Evolutionary conservation across 495 filamentous ascomycete genomes (phyloP), one percentile per base, ranked within the genome.

Genomic region (Aspergillus wentii): DNA sequence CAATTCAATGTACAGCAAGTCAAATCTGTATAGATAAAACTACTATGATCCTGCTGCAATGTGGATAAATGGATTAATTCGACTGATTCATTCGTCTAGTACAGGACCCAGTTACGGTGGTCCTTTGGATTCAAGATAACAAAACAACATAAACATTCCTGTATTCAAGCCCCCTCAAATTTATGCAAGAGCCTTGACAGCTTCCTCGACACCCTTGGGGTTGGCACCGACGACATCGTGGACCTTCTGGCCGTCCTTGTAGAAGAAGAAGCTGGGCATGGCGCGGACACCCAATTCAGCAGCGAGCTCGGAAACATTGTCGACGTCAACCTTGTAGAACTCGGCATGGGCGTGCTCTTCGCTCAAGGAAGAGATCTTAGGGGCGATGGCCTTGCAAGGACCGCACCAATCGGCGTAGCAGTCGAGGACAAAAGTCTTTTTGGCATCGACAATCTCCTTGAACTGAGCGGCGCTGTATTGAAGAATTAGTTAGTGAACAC

Each of bases 261-360:
- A 95, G 49, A 94, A 61, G 15, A 80, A 41, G 70, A 98, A 95
- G 9, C 91, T 95, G 38, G 92, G 92, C 92, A 98, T 97, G 53
- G 92, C 89, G 51, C 86, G 83, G 67, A 98, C 77, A 46, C 78
- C 79, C 38, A 92, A 79, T 54, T 94, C 79, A 50, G 82, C 74
- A 23, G 86, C 83, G 11, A 95, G 79, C 1, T 84, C 77, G 40
- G 80, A 62, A 18, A 91, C 68, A 43, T 85, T 69, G 62, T 98
- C 92, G 44, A 97, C 89, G 66, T 97, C 89, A 57, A 97, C 62
- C 76, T 96, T 94, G 78, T 77, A 83, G 60, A 64, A 79, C 76
- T 79, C 71, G 42, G 76, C 76, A n/a, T n/a, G n/a, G n/a, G n/a
- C n/a, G n/a, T n/a, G n/a, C n/a, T n/a, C n/a, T n/a, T n/a, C n/a